Percentiles rank a stretch among this genome's conserved stretches.
These are phyloP conservation scores for Lasiosphaeris hirsuta DNA, from an alignment of 495 filamentous ascomycete species.

Conservation along the genomic window DNA sequence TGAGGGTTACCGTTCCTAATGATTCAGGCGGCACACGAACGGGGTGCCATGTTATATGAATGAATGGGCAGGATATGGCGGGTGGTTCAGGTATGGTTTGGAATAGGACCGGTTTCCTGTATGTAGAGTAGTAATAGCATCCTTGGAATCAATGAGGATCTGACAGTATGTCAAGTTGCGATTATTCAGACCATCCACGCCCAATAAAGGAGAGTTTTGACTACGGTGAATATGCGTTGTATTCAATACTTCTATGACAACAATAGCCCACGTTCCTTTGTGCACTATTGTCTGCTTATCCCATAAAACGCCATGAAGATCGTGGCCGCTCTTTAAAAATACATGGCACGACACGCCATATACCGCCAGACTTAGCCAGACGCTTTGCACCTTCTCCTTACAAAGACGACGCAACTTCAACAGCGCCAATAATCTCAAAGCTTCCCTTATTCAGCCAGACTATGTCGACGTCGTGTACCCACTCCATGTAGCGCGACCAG, in stretches of 20 bases:
- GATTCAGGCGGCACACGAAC: background rate
- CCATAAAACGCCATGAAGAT: too few species aligned
- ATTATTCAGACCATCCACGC: too few species aligned
- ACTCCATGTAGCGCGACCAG: constrained; percentile 58
- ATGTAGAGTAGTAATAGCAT: constrained; percentile 12
- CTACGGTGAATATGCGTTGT: too few species aligned
- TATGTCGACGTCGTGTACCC: constrained; percentile 54
- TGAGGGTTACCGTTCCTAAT: constrained; percentile 13
- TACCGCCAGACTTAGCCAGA: background rate
- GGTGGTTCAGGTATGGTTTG: background rate
- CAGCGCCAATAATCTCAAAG: constrained; percentile 66
- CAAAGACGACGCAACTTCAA: constrained; percentile 67
- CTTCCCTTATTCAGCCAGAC: constrained; percentile 46
- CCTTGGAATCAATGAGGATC: background rate
- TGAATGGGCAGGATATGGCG: background rate
- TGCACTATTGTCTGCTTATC: too few species aligned
- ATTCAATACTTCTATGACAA: too few species aligned
- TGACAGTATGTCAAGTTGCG: background rate
- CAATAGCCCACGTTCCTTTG: too few species aligned
- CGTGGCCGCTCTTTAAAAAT: too few species aligned
- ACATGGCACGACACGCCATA: background rate
- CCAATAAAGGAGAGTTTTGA: too few species aligned
- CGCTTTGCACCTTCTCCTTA: constrained; percentile 37
- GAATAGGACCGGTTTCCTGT: background rate
- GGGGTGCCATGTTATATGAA: background rate